A percentile compares a stretch with the other conserved stretches of the same genome.
Evolutionary conservation across 139 green algal species (phyloP).

Genomic region (Tetraselmis chui): DNA sequence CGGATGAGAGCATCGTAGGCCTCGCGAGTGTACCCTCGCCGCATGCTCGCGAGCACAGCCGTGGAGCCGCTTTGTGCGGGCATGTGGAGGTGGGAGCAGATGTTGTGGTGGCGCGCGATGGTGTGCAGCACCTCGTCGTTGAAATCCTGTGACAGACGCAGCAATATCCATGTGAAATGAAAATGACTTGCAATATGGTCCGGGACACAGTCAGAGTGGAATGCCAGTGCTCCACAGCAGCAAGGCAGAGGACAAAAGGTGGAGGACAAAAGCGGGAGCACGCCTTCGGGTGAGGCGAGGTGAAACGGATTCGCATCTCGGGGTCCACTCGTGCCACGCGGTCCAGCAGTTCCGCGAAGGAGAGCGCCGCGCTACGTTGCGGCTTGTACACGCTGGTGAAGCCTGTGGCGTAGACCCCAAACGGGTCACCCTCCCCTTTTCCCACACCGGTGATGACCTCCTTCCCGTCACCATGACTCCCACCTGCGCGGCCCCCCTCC

Average conservation of each 20-base stretch:
- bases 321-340: constrained; percentile 53
- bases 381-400: constrained; percentile 79
- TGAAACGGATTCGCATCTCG: constrained; percentile 88
- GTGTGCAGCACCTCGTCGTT: constrained; percentile 35
- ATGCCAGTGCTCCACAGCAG: too few species aligned
- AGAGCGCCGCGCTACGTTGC: constrained; percentile 35
- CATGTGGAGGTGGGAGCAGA: constrained; percentile 85
- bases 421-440: not conserved
- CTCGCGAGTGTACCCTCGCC: constrained; percentile 71
- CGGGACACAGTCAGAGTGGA: too few species aligned
- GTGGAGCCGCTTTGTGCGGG: constrained; percentile 78
- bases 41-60: constrained; percentile 66
- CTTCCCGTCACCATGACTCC: not conserved
- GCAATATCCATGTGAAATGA: constrained; percentile 1
- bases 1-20: constrained; percentile 77
- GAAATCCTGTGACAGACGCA: constrained; percentile 42
- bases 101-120: constrained; percentile 46
- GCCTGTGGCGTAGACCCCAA: constrained; percentile 42
- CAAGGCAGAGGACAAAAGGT: too few species aligned
- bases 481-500: constrained; percentile 1
- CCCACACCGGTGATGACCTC: too few species aligned
- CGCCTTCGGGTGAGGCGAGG: constrained; percentile 84
- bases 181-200: not conserved
- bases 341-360: constrained; percentile 77
- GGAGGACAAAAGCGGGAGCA: too few species aligned